Base-by-base conservation (phyloP, 306 rosid species). In the Alnus rubra region DNA sequence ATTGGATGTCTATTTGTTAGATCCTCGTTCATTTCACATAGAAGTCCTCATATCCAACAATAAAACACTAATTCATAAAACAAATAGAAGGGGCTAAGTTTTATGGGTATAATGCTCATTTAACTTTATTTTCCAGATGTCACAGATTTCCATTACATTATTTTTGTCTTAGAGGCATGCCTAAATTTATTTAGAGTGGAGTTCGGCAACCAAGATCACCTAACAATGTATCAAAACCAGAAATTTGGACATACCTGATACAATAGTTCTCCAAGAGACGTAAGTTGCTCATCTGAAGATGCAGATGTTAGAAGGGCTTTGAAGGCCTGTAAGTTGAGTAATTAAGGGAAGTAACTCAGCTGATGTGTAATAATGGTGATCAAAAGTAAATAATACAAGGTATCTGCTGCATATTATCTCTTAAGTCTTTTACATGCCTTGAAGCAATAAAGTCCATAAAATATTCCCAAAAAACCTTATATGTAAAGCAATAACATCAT, bases 291-390 rank as follows among this genome's bases (percentile, higher is more conserved):
- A 28, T 71, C 74, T 19, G 98, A 95, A 80, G 77, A 19, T 59
- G 90, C 79, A 0, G 99, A 95, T 28, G 99, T 87, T 52, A 95
- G 78, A 83, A 95, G 90, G 42, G 99, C 90, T 78, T 95, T 93
- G 83, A 95, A 95, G 76, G 97, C 87, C 99, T 95, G 82, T 52
- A 75, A 30, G 78, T 35, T 39, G 68, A 74, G 80, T 71, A 39
- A 72, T 62, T 71, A 23, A 65, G 59, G 35, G 67, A 67, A 80
- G 6, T 10, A 23, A 60, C 72, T 77, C 70, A 65, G 76, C 69
- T 67, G 44, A 75, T 18, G 45, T 31, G 1, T 14, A 54, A 64
- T 18, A 33, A 45, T 30, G 42, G 50, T 51, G 47, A 42, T 68
- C 50, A 18, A 68, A n/a, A 18, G 9, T 9, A n/a, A 68, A 45